Percentiles rank a stretch among this genome's conserved stretches.
phyloP scores from a whole-genome alignment of 805 yeast species.

The Candida ipomoeae region DNA sequence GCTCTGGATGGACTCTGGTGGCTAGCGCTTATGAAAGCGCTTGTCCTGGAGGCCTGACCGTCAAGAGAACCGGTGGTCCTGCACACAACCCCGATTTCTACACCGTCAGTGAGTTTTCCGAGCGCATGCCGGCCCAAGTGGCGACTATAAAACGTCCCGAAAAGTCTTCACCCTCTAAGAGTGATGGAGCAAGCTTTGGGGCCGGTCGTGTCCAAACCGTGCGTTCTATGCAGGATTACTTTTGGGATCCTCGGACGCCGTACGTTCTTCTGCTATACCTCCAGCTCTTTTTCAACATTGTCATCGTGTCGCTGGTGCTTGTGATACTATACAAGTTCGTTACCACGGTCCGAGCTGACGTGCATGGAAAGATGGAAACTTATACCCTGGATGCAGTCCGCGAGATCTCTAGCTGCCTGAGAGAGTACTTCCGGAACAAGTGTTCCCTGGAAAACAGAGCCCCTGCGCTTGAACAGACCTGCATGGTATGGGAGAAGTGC shows the following conservation, averaged over 20 bases:
- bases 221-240: not conserved
- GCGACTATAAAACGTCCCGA: not conserved
- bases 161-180: not conserved
- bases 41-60: not conserved
- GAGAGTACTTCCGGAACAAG: slow-evolving; percentile 65
- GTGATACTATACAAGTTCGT: slow-evolving; percentile 51
- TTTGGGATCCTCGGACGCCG: slow-evolving; percentile 48
- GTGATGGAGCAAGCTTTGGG: not conserved
- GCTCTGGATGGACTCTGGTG: not conserved
- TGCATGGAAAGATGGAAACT: slow-evolving; percentile 62
- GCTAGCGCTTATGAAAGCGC: slow-evolving; percentile 2
- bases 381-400: slow-evolving; percentile 56
- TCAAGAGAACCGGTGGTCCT: not conserved
- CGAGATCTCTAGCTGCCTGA: slow-evolving; percentile 64
- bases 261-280: slow-evolving; percentile 57
- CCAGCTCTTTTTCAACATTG: slow-evolving; percentile 56
- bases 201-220: not conserved
- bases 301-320: slow-evolving; percentile 47
- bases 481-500: slow-evolving; percentile 76
- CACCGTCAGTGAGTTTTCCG: slow-evolving; percentile 5
- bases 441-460: slow-evolving; percentile 63
- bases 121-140: not conserved
- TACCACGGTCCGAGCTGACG: slow-evolving; percentile 60
- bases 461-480: slow-evolving; percentile 68
- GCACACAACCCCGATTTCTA: slow-evolving; percentile 9